These are phyloP conservation scores for Henckelia pumila DNA, from an alignment of 257 asterid genomes.

Conservation along the genomic window DNA sequence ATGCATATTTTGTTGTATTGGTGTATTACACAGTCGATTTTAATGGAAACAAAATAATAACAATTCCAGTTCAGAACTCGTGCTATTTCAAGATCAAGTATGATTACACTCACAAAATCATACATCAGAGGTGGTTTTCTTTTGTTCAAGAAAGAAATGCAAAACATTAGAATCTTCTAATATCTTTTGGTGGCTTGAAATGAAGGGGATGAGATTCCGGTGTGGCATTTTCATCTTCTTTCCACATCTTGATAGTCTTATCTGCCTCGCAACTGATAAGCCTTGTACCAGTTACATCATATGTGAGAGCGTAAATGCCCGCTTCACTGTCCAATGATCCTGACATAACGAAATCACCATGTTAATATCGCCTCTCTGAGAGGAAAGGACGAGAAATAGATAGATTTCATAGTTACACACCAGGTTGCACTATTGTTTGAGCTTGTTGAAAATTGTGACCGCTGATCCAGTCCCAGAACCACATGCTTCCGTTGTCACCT, in stretches of 20 bases:
- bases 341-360: conserved; percentile 19
- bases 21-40: neutral
- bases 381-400: neutral
- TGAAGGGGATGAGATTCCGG: conserved; percentile 90
- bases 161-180: conserved; percentile 61
- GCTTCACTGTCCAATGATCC: conserved; percentile 98
- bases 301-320: conserved; percentile 73
- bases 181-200: conserved; percentile 91
- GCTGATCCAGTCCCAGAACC: conserved; percentile 99
- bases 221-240: conserved; percentile 81
- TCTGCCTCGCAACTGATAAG: conserved; percentile 92
- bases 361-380: neutral
- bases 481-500: conserved; percentile 98
- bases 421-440: conserved; percentile 96
- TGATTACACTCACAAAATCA: neutral
- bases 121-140: no score
- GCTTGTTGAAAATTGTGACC: conserved; percentile 98
- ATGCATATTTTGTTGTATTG: neutral
- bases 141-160: neutral
- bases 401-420: conserved; percentile 32
- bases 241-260: conserved; percentile 98
- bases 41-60: no score
- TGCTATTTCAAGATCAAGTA: neutral
- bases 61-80: neutral
- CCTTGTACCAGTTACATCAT: conserved; percentile 74